These are phyloP conservation scores for Lindgomyces ingoldianus DNA, from an alignment of 495 filamentous ascomycete species.

Conservation along the genomic window DNA sequence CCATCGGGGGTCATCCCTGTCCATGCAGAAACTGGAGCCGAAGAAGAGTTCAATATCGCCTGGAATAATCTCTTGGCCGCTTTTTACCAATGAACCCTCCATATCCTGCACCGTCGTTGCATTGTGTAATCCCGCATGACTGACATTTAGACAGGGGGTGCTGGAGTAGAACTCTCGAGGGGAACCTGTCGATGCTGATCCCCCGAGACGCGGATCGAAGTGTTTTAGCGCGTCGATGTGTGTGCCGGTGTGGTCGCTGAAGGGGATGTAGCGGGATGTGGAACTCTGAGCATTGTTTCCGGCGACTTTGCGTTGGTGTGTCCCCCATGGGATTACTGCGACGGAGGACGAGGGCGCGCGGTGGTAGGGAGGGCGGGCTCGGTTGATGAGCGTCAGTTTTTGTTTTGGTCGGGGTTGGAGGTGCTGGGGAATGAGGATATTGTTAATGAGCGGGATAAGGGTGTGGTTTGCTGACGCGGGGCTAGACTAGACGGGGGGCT, in stretches of 20 bases:
- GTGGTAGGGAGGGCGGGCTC: neutral
- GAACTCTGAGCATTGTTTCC: conserved; percentile 30
- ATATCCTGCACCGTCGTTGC: neutral
- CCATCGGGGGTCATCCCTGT: neutral
- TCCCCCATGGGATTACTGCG: conserved; percentile 25
- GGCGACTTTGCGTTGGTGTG: conserved; percentile 32
- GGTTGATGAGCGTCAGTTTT: neutral
- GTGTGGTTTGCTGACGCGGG: too few species aligned
- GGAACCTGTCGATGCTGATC: conserved; percentile 19
- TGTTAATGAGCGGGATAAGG: neutral
- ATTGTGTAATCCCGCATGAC: neutral
- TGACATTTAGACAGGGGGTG: neutral
- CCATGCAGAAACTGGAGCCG: neutral
- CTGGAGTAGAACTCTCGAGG: neutral
- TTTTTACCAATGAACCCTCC: neutral
- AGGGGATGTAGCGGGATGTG: conserved; percentile 27
- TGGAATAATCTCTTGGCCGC: neutral
- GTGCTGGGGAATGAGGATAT: neutral
- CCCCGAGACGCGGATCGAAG: conserved; percentile 30
- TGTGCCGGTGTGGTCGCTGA: conserved; percentile 36
- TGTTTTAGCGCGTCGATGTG: conserved; percentile 37
- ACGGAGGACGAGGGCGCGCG: neutral
- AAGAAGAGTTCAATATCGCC: neutral
- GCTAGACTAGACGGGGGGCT: too few species aligned
- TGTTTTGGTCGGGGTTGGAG: neutral